phyloP scores from a whole-genome alignment of 352 stramenopile genomes.

The Aphanomyces astaci region DNA sequence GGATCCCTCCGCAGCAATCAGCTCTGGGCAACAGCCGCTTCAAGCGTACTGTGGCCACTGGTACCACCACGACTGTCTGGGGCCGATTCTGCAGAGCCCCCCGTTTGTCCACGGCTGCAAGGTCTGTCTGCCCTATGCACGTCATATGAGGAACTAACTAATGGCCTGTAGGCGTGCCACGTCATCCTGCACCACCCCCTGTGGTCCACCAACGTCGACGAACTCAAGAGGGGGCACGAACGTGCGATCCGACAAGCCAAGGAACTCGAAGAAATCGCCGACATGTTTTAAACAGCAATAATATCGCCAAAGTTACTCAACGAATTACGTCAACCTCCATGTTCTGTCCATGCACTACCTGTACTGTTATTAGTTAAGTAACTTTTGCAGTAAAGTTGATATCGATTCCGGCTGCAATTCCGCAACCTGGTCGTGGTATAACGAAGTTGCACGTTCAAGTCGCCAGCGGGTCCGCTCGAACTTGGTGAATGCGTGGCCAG shows the following conservation, averaged over 20 bases:
- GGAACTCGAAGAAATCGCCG: conserved; percentile 14
- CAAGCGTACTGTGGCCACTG: conserved; percentile 16
- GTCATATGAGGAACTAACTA: not conserved
- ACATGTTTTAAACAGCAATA: no score
- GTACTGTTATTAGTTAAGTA: no score
- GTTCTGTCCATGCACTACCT: no score
- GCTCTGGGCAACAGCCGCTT: not conserved
- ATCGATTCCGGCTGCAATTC: no score
- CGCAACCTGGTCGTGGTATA: no score
- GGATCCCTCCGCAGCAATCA: not conserved
- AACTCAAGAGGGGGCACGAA: not conserved
- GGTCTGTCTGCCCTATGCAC: not conserved
- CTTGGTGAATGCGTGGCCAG: no score
- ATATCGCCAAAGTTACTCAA: no score
- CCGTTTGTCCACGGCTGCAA: conserved; percentile 12
- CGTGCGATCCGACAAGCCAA: not conserved
- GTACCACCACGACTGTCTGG: conserved; percentile 17
- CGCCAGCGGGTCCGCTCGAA: no score
- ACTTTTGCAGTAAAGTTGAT: no score
- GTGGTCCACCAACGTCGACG: conserved; percentile 13
- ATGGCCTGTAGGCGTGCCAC: not conserved
- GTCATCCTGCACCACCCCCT: conserved; percentile 13
- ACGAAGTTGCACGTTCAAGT: no score
- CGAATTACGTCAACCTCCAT: no score
- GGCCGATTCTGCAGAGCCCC: not conserved